Conservation (phyloP, 78 protist genomes). For the Guillardia theta region DNA sequence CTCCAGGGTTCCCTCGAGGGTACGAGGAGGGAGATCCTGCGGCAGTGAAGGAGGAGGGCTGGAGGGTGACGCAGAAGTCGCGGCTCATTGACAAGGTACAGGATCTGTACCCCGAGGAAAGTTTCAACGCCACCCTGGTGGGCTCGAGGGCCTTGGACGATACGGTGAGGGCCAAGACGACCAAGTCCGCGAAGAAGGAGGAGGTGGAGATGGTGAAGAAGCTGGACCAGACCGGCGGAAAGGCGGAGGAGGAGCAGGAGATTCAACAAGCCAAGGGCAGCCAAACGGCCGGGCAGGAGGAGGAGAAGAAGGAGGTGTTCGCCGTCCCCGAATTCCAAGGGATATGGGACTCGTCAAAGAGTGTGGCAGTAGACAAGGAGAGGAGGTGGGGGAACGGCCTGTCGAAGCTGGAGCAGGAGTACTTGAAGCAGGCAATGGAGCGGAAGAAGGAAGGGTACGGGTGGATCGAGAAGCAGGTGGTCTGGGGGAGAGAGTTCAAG, state of each 20-base stretch:
- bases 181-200: neutral
- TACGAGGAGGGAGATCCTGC: neutral
- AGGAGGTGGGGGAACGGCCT: neutral
- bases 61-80: neutral
- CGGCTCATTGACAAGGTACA: neutral
- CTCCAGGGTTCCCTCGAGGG: neutral
- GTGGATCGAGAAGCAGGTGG: conserved; percentile 21
- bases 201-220: neutral
- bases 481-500: neutral
- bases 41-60: neutral
- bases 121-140: neutral
- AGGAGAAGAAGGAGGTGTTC: neutral
- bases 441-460: neutral
- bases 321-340: conserved; percentile 4
- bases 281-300: neutral
- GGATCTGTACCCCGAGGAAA: neutral
- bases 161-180: neutral
- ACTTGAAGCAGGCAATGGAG: neutral
- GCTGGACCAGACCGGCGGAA: neutral
- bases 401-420: conserved; percentile 6
- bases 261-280: neutral
- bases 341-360: neutral
- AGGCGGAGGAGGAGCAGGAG: neutral
- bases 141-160: neutral
- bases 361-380: too few species aligned